Base-by-base conservation (phyloP, 192 early-diverging fungal species). In the Chytriomyces hyalinus region DNA sequence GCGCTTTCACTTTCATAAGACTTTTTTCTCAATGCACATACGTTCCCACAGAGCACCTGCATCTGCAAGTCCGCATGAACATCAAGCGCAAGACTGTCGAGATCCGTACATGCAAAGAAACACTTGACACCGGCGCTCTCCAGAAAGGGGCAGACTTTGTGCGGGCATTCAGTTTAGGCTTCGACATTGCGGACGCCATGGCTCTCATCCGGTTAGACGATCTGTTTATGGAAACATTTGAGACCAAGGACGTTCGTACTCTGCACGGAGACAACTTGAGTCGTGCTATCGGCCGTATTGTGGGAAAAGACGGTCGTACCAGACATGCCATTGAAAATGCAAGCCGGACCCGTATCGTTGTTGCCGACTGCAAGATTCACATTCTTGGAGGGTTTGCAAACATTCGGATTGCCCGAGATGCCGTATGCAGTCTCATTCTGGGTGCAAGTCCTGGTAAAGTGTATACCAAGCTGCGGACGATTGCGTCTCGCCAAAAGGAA, bases 121-220 rank as follows among this genome's bases (percentile, higher is more conserved):
- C 97, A 5, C 88, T 88, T 24, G 96, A 98, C 50, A 83, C 89
- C 5, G 95, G 95, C 5, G 91, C 97, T 65, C 79, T 99, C 62
- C 97, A 99, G 81, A 98, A 98, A 85, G 96, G 92, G 53, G 94
- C 94, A 17, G 97, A 99, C 80, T 99, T 99, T 87, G 89, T 99
- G 53, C 91, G 89, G 64, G 97, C 97, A 4, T 99, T 93, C 81
- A 89, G 90, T 73, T 81, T 98, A 20, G 97, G 97, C 20, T 99
- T 99, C 83, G 92, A 97, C 59, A 86, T 97, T 49, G 94, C 82
- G 84, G 97, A 99, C 78, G 92, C 96, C 22, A 84, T 97, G 78
- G 95, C 97, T 0, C 89, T 99, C 49, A 81, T 99, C 70, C 92
- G 97, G 72, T 86, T 99, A 85, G 97, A 99, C 78, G 97, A 99